Base-by-base conservation (phyloP, 208 protist species). In the Crithidia thermophila region DNA sequence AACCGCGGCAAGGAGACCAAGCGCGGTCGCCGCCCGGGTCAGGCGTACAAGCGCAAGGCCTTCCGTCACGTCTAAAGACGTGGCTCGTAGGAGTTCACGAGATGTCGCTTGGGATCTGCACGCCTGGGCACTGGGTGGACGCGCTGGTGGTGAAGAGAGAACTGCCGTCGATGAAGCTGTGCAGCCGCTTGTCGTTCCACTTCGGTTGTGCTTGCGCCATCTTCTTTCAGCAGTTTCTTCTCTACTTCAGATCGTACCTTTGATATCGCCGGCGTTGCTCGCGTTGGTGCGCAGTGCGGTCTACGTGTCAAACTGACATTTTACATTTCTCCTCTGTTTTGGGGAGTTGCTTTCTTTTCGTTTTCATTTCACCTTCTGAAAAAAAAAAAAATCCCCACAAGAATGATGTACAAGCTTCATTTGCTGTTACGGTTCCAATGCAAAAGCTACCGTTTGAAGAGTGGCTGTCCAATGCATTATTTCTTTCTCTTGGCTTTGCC, bases 11-110 rank as follows among this genome's bases (percentile, higher is more conserved):
- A 92, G 85, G 98, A 99, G 90, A 88, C 80, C 64, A 96, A 92
- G 42, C 95, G 98, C 77, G 96, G 97, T 64, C 87, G 94, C 97
- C 69, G 87, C 96, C 39, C 98, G 97, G 93, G 75, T 88, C 34
- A 93, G 88, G 36, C 82, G 66, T 76, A 75, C 66, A 43, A 84
- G 92, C 71, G 80, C 79, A 75, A 96, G 90, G 81, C 85, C 59
- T 91, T 91, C 85, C 82, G 85, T 51, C 85, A 91, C 77, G 80
- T 88, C 68, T 91, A 84, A 79, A 33, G 11, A 50, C 8, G 45
- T 40, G 6, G 0, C 33, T 28, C 20, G 21, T 31, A 25, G 40
- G 28, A 14, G 27, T 56, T 40, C 27, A 47, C 60, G 60, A 37
- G 37, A 47, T 67, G 47, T 47, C 16, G 23, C 36, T 55, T 40